Evolutionary conservation across 192 early-diverging fungal genomes (phyloP), one percentile per base, ranked within the genome.

Genomic region (Backusella macrospora): DNA sequence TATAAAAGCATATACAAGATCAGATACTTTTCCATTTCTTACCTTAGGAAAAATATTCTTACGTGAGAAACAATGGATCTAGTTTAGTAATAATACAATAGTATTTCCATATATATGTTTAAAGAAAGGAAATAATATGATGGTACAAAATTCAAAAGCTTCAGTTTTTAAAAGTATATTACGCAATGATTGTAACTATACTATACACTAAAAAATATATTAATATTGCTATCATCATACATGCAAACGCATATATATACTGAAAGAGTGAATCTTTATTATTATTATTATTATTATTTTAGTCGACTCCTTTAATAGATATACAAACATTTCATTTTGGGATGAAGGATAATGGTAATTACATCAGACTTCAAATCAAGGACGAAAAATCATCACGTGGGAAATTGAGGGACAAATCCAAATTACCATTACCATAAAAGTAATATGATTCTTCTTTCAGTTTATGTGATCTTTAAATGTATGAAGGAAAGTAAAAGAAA

Each of bases 31-130:
- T 26, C 49, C 21, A 8, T 55, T 18, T 18, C 16, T 47, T 52
- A 4, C 13, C 26, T 26, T 59, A 26, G 26, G 10, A 4, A 59
- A 59, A 59, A 21, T 23, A 26, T 59, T 23, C 18, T 21, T 59
- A 59, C 52, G 52, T 59, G 52, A 59, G 52, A 59, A 59, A 59
- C 26, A 26, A 18, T 18, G 52, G 9, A 23, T 59, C 52, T 26
- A 59, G 52, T 59, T 59, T 59, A 59, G 18, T 59, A 59, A 23
- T 13, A 59, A 59, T 10, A 59, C 52, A 26, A 59, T 59, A 59
- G 21, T 7, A 26, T 59, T 59, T 59, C 52, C 52, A 59, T 59
- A 59, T 59, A 26, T 59, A 59, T 23, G 2, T 34, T 1, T 4
- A 26, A 26, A 12, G 18, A 12, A 23, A 59, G 9, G 21, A 23